Conservation (phyloP, 2,329 filamentous ascomycete species). For the Xylaria sp. region DNA sequence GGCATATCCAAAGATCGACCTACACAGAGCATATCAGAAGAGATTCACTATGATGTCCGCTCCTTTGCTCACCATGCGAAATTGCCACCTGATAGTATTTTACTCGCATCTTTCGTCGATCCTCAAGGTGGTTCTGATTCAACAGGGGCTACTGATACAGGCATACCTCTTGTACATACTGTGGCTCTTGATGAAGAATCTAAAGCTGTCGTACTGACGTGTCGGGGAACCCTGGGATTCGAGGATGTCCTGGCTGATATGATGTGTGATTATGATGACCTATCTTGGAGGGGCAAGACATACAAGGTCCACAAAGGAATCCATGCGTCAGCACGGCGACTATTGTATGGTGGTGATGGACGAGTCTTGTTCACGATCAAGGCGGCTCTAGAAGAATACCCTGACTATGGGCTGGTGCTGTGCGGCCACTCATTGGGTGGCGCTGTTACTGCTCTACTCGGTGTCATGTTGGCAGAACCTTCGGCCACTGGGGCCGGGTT, state of each 20-base stretch:
- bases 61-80: conserved; percentile 73
- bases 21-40: conserved; percentile 55
- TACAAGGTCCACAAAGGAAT: conserved; percentile 82
- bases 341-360: conserved; percentile 75
- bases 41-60: conserved; percentile 69
- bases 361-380: conserved; percentile 74
- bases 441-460: conserved; percentile 75
- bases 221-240: conserved; percentile 77
- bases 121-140: conserved; percentile 74
- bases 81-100: conserved; percentile 66
- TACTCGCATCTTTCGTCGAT: conserved; percentile 78
- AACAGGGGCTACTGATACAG: conserved; percentile 71
- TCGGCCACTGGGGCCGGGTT: conserved; percentile 67
- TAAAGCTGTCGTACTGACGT: conserved; percentile 77
- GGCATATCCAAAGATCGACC: conserved; percentile 67
- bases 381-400: conserved; percentile 72
- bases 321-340: conserved; percentile 74
- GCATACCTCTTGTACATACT: conserved; percentile 78
- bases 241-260: conserved; percentile 79
- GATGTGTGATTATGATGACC: conserved; percentile 77
- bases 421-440: conserved; percentile 77
- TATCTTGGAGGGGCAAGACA: conserved; percentile 69
- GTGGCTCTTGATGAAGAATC: conserved; percentile 77
- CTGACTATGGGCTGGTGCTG: conserved; percentile 75
- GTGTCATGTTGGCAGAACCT: conserved; percentile 76